Evolutionary conservation across 2,329 filamentous ascomycete genomes (phyloP).

Genomic region (Tolypocladium tundrense): DNA sequence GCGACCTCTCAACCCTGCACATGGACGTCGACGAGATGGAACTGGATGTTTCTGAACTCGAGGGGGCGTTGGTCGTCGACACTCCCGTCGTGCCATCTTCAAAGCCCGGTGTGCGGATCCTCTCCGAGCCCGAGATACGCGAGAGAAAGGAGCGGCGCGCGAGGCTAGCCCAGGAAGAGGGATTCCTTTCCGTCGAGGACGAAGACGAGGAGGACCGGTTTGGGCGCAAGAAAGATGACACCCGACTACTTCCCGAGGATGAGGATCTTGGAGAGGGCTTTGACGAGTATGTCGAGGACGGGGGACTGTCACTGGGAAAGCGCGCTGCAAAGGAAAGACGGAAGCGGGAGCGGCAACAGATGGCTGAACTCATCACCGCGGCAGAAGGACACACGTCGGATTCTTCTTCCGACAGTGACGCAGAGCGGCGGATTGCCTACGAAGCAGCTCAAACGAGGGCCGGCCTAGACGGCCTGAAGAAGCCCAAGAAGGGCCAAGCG

Average conservation of each 20-base stretch:
- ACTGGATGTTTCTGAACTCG: constrained; percentile 49
- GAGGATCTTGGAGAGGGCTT: constrained; percentile 92
- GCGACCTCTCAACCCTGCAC: constrained; percentile 39
- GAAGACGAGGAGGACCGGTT: constrained; percentile 33
- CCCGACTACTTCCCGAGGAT: constrained; percentile 71
- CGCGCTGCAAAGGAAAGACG: constrained; percentile 67
- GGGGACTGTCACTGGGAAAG: constrained; percentile 64
- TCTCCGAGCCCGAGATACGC: constrained; percentile 74
- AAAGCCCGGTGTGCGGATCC: constrained; percentile 42
- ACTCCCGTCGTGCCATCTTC: constrained; percentile 21
- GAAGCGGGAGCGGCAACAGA: constrained; percentile 59
- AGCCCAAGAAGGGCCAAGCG: constrained; percentile 23
- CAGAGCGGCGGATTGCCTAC: constrained; percentile 68
- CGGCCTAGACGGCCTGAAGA: constrained; percentile 66
- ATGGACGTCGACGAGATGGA: constrained; percentile 41
- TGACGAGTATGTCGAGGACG: constrained; percentile 83
- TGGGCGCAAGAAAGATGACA: constrained; percentile 49
- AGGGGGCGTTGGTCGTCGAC: constrained; percentile 56
- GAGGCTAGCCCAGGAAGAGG: constrained; percentile 61
- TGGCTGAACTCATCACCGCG: constrained; percentile 72
- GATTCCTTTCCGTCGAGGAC: constrained; percentile 55
- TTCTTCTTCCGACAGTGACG: constrained; percentile 58
- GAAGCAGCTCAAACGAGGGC: constrained; percentile 78
- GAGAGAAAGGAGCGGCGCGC: constrained; percentile 86
- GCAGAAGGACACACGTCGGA: constrained; percentile 60